Base-by-base conservation (phyloP, 129 eudicot genomes). In the Scalesia atractyloides region DNA sequence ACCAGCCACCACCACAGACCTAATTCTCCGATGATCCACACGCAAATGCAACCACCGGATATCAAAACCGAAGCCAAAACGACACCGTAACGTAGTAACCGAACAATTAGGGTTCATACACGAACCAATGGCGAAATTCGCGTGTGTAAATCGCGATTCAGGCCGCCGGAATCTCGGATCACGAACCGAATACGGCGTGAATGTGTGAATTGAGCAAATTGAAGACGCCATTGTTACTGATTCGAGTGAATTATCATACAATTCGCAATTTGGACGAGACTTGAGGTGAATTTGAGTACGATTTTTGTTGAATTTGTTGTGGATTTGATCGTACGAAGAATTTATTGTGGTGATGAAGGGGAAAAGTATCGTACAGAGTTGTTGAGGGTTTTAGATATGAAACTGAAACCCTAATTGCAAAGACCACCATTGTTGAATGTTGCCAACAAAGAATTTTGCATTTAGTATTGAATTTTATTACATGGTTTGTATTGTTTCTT, bases 151-250 rank as follows among this genome's bases (percentile, higher is more conserved):
- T 19, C 64, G 64, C 13, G 73, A 43, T 46, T 76, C 41, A 7
- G 80, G 52, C 47, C 30, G 13, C 77, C 77, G 77, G 68, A 70
- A 78, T 64, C 82, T 78, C 72, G 73, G 77, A 44, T 71, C 68
- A 78, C 73, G 77, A 22, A 51, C 43, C 3, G 26, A 70, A 72
- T 3, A 78, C 51, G 73, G 19, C 15, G 77, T 64, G 17, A 62
- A 36, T 2, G 66, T 0, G 72, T 75, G 56, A 3, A 20, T 41
- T 52, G 65, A 58, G 76, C 88, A 88, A 88, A 89, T 0, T 3
- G 47, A 34, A 2, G 67, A 62, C 16, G 67, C 5, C 67, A 62
- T 62, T 11, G 66, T 30, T 9, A 61, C 12, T 30, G 46, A 14
- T 33, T 62, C 11, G 14, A 16, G 68, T 15, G 5, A 33, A 33